These are phyloP conservation scores for Hymenoscyphus scutula DNA, from an alignment of 2,329 filamentous ascomycete genomes.

Conservation along the genomic window DNA sequence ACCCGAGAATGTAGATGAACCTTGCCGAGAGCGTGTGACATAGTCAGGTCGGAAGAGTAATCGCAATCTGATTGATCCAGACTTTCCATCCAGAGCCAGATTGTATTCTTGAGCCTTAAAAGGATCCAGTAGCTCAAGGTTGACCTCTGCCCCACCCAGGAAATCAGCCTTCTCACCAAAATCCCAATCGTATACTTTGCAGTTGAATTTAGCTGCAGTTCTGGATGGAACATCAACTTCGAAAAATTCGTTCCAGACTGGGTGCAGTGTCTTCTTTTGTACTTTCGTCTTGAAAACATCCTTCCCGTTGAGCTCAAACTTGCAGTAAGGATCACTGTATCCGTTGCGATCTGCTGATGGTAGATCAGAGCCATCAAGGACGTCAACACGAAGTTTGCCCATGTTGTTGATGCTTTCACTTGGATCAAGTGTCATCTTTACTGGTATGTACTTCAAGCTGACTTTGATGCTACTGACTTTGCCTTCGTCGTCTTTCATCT, in stretches of 20 bases:
- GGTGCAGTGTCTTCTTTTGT: conserved; percentile 94
- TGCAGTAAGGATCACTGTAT: conserved; percentile 95
- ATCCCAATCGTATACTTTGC: conserved; percentile 92
- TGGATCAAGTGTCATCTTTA: conserved; percentile 90
- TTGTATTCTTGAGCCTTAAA: conserved; percentile 76
- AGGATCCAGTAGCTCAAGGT: conserved; percentile 77
- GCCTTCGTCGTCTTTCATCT: conserved; percentile 75
- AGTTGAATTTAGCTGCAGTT: conserved; percentile 77
- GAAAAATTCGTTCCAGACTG: conserved; percentile 95
- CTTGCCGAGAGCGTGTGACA: conserved; percentile 80
- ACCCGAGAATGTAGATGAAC: conserved; percentile 88
- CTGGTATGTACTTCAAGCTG: conserved; percentile 90
- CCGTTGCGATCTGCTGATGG: conserved; percentile 94
- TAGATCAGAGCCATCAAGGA: conserved; percentile 82
- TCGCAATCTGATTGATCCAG: conserved; percentile 75
- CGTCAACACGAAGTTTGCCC: conserved; percentile 89
- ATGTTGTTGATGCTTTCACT: conserved; percentile 99
- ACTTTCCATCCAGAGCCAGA: conserved; percentile 82
- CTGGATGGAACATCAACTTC: conserved; percentile 79
- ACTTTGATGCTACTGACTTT: conserved; percentile 78
- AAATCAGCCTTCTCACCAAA: conserved; percentile 94
- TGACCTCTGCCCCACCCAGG: conserved; percentile 74
- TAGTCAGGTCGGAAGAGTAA: conserved; percentile 93
- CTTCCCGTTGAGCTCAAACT: conserved; percentile 85
- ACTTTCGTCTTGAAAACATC: conserved; percentile 94